Evolutionary conservation across 208 protist genomes (phyloP).

Genomic region (Borovskyia barvae): DNA sequence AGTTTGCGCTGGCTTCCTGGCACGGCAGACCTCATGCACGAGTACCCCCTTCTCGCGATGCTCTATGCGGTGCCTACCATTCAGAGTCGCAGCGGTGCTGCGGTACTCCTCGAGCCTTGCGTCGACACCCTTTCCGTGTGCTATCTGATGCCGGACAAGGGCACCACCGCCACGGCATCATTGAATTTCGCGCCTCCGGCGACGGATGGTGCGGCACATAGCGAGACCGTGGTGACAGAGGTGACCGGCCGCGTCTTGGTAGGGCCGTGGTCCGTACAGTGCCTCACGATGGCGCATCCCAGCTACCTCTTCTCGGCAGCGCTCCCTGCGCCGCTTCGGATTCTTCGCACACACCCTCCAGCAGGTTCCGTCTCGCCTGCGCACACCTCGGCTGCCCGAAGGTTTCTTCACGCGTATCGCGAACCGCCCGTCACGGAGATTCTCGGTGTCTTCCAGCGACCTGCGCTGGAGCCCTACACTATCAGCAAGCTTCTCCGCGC

Average conservation of each 20-base stretch:
- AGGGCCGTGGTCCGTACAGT: conserved; percentile 23
- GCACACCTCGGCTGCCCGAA: neutral
- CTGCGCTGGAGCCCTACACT: conserved; percentile 11
- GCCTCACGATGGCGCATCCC: conserved; percentile 17
- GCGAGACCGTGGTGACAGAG: too few species aligned
- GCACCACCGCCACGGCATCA: too few species aligned
- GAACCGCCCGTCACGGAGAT: neutral
- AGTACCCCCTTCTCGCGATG: conserved; percentile 39
- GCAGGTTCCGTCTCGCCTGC: neutral
- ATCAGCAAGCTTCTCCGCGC: conserved; percentile 10
- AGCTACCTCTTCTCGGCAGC: conserved; percentile 15
- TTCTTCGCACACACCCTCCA: neutral
- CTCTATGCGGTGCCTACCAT: conserved; percentile 20
- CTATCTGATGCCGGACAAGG: conserved; percentile 5
- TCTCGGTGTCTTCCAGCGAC: conserved; percentile 26
- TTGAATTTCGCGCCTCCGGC: too few species aligned
- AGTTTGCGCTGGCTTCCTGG: conserved; percentile 37
- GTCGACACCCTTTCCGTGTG: conserved; percentile 22
- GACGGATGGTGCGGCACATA: too few species aligned
- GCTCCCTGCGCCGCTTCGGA: neutral
- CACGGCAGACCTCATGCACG: conserved; percentile 20
- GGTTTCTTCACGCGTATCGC: neutral
- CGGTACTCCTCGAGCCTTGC: neutral
- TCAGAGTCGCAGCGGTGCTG: neutral
- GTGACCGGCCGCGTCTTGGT: conserved; percentile 2